Evolutionary conservation across 2,329 filamentous ascomycete genomes (phyloP).

Genomic region (Periconia macrospinosa): DNA sequence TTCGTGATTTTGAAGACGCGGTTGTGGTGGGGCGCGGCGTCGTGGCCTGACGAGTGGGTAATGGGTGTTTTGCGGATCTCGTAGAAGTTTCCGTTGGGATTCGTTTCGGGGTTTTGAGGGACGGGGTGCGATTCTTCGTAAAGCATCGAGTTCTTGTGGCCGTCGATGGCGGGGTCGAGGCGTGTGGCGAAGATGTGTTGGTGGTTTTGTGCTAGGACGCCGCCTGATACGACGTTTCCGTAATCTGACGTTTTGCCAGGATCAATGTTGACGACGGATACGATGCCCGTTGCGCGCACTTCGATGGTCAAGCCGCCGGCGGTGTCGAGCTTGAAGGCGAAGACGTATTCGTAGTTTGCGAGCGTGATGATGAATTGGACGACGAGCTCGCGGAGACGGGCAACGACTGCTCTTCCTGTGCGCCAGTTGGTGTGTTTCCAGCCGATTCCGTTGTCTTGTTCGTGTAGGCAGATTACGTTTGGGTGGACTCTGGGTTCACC

Average conservation of each 20-base stretch:
- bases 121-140: slow-evolving; percentile 57
- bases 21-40: slow-evolving; percentile 59
- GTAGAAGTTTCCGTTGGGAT: slow-evolving; percentile 66
- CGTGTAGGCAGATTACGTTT: slow-evolving; percentile 70
- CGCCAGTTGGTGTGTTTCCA: slow-evolving; percentile 74
- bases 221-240: slow-evolving; percentile 66
- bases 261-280: slow-evolving; percentile 64
- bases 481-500: slow-evolving; percentile 58
- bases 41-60: slow-evolving; percentile 51
- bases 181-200: slow-evolving; percentile 65
- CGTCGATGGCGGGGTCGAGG: slow-evolving; percentile 66
- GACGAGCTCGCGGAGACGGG: slow-evolving; percentile 64
- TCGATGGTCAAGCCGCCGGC: slow-evolving; percentile 64
- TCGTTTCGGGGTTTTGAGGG: slow-evolving; percentile 55
- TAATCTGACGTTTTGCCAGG: slow-evolving; percentile 56
- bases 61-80: slow-evolving; percentile 55
- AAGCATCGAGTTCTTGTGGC: slow-evolving; percentile 56
- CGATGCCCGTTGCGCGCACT: slow-evolving; percentile 67
- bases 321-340: slow-evolving; percentile 66
- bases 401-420: slow-evolving; percentile 63
- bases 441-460: slow-evolving; percentile 68
- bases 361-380: slow-evolving; percentile 70
- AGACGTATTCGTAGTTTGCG: slow-evolving; percentile 72
- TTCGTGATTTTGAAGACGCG: slow-evolving; percentile 59
- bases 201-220: slow-evolving; percentile 68